Conservation (phyloP, 2,329 filamentous ascomycete genomes). For the Trichothecium sympodiale region DNA sequence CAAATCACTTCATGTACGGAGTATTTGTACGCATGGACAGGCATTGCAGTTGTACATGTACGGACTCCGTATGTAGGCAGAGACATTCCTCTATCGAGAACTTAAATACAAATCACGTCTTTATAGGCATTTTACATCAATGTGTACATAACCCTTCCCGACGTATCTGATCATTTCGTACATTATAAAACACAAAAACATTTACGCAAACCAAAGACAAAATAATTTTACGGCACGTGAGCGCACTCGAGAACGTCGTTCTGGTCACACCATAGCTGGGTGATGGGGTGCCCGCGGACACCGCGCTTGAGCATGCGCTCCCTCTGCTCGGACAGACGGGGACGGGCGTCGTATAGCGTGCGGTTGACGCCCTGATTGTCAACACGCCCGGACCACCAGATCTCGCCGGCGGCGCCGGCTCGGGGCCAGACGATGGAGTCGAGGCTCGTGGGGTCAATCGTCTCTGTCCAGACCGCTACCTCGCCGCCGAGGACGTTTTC, state of each 20-base stretch:
- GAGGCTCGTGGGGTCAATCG: slow-evolving; percentile 62
- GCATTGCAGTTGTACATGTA: too few species aligned
- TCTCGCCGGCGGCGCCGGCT: slow-evolving; percentile 61
- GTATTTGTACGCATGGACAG: too few species aligned
- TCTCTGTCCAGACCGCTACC: slow-evolving; percentile 72
- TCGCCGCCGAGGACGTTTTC: slow-evolving; percentile 72
- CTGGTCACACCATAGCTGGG: slow-evolving; percentile 65
- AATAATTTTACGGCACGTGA: slow-evolving; percentile 6
- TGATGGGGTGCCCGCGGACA: slow-evolving; percentile 50
- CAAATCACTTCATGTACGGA: too few species aligned
- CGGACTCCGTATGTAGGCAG: too few species aligned
- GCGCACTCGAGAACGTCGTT: slow-evolving; percentile 2
- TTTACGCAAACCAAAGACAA: too few species aligned
- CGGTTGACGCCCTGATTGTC: slow-evolving; percentile 58
- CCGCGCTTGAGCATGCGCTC: slow-evolving; percentile 63
- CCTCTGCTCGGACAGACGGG: slow-evolving; percentile 62
- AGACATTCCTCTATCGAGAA: too few species aligned
- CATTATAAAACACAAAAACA: too few species aligned
- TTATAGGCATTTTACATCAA: too few species aligned
- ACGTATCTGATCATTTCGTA: too few species aligned
- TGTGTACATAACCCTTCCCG: too few species aligned
- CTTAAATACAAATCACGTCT: too few species aligned
- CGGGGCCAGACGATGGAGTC: slow-evolving; percentile 73
- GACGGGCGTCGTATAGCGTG: slow-evolving; percentile 57
- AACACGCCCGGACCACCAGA: slow-evolving; percentile 65